Evolutionary conservation across 352 stramenopile genomes (phyloP), one percentile per base, ranked within the genome.

Genomic region (Pythium myriotylum): DNA sequence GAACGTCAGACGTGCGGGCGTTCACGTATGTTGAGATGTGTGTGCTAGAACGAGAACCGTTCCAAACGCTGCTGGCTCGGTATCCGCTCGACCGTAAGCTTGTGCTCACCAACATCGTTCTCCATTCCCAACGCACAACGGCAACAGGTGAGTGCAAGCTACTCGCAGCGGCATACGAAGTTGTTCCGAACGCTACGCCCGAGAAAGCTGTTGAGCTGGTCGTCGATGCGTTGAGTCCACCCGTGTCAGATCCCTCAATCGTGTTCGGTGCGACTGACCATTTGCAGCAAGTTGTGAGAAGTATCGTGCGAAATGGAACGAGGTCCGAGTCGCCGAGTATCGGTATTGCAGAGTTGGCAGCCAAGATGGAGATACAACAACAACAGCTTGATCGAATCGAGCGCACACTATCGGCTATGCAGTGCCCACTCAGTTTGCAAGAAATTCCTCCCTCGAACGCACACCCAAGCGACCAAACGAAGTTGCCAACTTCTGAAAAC

Each of bases 21-120:
- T 16, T 71, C 17, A 75, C 72, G 40, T 75, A 73, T 42, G 69
- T 78, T 3, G 70, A 79, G 46, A 70, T 82, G 64, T 76, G 73
- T n/a, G 70, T 79, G 27, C 47, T 82, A 12, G 49, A 67, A 0
- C 67, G 70, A 4, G 8, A 39, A 0, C 39, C 60, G 9, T 82
- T 82, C 47, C 70, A 76, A 23, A 19, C n/a, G 1, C 72, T 80
- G 13, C 45, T 83, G 29, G 37, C 46, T 9, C 22, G 46, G 46
- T 53, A 53, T 23, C 46, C 46, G 24, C 4, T 41, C 14, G 46
- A 53, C 24, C 46, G 46, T 3, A 23, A 39, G n/a, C 9, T 39
- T 26, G 46, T 53, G n/a, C 24, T 53, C 26, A 23, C 10, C 24
- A 53, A 29, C 26, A 53, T 53, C 46, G 46, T 53, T 26, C 24